Conservation (phyloP, 495 filamentous ascomycete genomes). For the Xylaria palmicola region DNA sequence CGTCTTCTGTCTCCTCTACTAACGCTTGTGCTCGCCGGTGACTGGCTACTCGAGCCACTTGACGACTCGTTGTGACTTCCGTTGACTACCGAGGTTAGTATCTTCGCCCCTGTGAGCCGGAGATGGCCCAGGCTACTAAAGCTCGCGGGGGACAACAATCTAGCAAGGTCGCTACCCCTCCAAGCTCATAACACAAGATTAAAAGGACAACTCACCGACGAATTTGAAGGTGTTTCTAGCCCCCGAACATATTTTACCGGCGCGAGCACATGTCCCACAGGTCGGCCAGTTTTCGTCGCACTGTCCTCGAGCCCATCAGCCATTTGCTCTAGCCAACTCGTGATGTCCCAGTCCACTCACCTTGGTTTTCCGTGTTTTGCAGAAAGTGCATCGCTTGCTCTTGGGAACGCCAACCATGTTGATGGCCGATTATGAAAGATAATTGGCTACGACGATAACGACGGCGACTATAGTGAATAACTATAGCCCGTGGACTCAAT, state of each 20-base stretch:
- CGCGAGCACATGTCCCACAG: slow-evolving; percentile 39
- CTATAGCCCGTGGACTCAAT: too few species aligned
- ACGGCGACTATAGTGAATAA: too few species aligned
- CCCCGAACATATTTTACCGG: slow-evolving; percentile 36
- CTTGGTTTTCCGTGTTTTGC: slow-evolving; percentile 31
- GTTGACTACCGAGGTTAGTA: slow-evolving; percentile 19
- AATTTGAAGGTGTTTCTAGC: slow-evolving; percentile 35
- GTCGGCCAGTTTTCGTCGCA: slow-evolving; percentile 45
- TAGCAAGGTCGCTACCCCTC: neutral
- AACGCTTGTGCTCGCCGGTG: neutral
- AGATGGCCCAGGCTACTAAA: neutral
- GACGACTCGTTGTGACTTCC: slow-evolving; percentile 27
- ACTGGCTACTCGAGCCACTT: neutral
- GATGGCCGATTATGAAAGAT: too few species aligned
- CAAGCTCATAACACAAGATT: neutral
- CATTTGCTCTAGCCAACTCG: neutral
- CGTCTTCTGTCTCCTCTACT: neutral
- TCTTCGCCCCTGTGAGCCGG: too few species aligned
- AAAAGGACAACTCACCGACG: slow-evolving; percentile 3
- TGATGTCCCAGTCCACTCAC: neutral
- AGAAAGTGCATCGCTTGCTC: slow-evolving; percentile 32
- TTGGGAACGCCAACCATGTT: slow-evolving; percentile 32
- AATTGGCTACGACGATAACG: too few species aligned
- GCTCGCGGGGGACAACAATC: neutral
- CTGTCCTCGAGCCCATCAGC: slow-evolving; percentile 17